Conservation (phyloP, 2,329 filamentous ascomycete species). For the Fusarium cicatricum region DNA sequence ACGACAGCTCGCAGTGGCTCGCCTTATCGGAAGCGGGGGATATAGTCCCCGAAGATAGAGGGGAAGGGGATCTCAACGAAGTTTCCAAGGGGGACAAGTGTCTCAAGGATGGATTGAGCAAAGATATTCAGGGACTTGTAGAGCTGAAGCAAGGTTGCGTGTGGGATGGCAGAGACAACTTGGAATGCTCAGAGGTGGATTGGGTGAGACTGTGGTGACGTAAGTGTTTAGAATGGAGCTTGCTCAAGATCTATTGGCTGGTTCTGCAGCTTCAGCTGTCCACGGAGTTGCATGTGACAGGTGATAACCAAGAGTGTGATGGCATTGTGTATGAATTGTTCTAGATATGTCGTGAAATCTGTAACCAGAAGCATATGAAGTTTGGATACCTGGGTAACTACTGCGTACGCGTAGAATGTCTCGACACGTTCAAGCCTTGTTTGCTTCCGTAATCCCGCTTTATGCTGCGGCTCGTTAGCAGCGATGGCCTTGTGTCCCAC, state of each 20-base stretch:
- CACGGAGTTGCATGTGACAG: constrained; percentile 25
- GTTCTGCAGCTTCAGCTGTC: not conserved
- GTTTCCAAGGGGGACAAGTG: constrained; percentile 1
- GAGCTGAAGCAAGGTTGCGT: not conserved
- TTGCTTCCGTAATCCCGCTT: not conserved
- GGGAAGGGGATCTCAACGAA: not conserved
- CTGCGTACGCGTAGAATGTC: not conserved
- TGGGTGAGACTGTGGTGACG: constrained; percentile 20
- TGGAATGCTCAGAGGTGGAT: constrained; percentile 29
- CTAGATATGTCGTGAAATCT: not conserved
- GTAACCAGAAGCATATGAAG: not conserved
- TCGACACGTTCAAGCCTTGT: not conserved
- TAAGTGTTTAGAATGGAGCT: constrained; percentile 10
- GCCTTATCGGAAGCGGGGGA: not conserved
- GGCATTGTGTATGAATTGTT: not conserved
- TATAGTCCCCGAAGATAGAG: not conserved
- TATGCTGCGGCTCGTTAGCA: not conserved
- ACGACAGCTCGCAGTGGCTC: not conserved
- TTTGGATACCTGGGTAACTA: not conserved
- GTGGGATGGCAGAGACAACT: constrained; percentile 4
- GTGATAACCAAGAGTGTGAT: not conserved
- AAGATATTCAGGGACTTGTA: constrained; percentile 18
- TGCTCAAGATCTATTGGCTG: constrained; percentile 18
- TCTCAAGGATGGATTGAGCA: constrained; percentile 14
- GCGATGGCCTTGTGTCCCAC: not conserved